Conservation (phyloP, 2,329 filamentous ascomycete genomes). For the Hymenoscyphus repandus region DNA sequence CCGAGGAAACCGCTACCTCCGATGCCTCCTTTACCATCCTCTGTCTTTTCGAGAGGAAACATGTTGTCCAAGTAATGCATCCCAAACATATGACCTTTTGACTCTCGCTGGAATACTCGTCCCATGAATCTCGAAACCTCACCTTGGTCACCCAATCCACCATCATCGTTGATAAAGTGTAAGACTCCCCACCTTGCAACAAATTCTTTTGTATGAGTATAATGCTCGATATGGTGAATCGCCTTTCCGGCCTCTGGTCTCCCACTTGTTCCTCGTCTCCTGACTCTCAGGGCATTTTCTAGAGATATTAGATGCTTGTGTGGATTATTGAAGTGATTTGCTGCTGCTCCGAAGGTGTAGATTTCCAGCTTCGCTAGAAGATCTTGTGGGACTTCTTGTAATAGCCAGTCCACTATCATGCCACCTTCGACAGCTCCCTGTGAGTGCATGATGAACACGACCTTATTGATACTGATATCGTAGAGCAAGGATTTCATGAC, state of each 20-base stretch:
- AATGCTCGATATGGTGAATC: constrained; percentile 74
- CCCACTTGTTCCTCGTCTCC: background rate
- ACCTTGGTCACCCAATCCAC: background rate
- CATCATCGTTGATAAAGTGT: constrained; percentile 44
- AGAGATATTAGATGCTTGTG: constrained; percentile 37
- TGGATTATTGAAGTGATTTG: constrained; percentile 80
- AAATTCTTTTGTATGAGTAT: constrained; percentile 68
- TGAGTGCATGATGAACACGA: constrained; percentile 70
- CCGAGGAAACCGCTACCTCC: constrained; percentile 16
- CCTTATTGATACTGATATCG: constrained; percentile 56
- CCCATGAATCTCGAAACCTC: constrained; percentile 26
- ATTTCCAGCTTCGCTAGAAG: constrained; percentile 66
- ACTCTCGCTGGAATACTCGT: constrained; percentile 21
- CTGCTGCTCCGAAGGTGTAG: constrained; percentile 72
- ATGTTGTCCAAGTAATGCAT: constrained; percentile 32
- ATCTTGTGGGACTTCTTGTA: constrained; percentile 64
- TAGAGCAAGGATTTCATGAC: constrained; percentile 60
- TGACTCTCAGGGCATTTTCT: constrained; percentile 4
- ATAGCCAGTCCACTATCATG: constrained; percentile 69
- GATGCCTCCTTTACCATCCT: constrained; percentile 15
- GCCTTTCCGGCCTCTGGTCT: constrained; percentile 32
- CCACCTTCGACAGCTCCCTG: constrained; percentile 73
- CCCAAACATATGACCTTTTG: constrained; percentile 28
- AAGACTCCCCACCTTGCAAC: constrained; percentile 71
- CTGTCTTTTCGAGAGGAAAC: constrained; percentile 23